phyloP scores from a whole-genome alignment of 2,329 filamentous ascomycete species.

The Alternaria conjuncta region DNA sequence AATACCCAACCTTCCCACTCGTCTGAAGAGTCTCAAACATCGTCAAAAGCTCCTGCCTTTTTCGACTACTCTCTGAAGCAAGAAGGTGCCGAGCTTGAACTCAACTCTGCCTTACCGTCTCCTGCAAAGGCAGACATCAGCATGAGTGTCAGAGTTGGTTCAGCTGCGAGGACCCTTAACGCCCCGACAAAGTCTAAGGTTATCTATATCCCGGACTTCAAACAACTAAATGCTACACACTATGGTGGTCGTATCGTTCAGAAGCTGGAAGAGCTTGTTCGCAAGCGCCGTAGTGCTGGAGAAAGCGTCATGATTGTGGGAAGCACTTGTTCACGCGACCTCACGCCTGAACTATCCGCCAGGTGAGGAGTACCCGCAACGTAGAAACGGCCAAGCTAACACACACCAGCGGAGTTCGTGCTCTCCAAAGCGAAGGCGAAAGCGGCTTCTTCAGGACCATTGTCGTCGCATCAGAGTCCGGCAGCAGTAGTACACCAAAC shows the following conservation, averaged over 20 bases:
- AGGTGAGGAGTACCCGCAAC: slow-evolving; percentile 15
- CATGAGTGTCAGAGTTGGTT: slow-evolving; percentile 27
- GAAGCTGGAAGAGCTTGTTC: slow-evolving; percentile 73
- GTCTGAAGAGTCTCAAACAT: not conserved
- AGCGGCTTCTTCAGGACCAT: slow-evolving; percentile 44
- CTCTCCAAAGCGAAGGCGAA: slow-evolving; percentile 53
- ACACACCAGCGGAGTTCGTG: slow-evolving; percentile 46
- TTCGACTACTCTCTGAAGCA: slow-evolving; percentile 39
- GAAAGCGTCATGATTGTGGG: slow-evolving; percentile 78
- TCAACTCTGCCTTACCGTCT: slow-evolving; percentile 31
- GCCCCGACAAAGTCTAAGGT: slow-evolving; percentile 63
- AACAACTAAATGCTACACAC: slow-evolving; percentile 73
- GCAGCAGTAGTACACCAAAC: slow-evolving; percentile 11
- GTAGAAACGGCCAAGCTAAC: slow-evolving; percentile 6
- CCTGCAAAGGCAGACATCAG: slow-evolving; percentile 18
- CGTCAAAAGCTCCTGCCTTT: slow-evolving; percentile 27
- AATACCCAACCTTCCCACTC: not conserved
- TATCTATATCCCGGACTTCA: slow-evolving; percentile 80
- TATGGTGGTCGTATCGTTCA: slow-evolving; percentile 74
- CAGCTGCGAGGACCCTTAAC: slow-evolving; percentile 18
- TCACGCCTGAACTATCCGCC: slow-evolving; percentile 51
- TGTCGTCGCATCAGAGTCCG: slow-evolving; percentile 34
- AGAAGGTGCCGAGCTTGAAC: slow-evolving; percentile 27
- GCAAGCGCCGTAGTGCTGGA: slow-evolving; percentile 73
- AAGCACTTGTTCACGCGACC: slow-evolving; percentile 67